Conservation (phyloP, 768 basidiomycete species). For the Trametes sanguinea region DNA sequence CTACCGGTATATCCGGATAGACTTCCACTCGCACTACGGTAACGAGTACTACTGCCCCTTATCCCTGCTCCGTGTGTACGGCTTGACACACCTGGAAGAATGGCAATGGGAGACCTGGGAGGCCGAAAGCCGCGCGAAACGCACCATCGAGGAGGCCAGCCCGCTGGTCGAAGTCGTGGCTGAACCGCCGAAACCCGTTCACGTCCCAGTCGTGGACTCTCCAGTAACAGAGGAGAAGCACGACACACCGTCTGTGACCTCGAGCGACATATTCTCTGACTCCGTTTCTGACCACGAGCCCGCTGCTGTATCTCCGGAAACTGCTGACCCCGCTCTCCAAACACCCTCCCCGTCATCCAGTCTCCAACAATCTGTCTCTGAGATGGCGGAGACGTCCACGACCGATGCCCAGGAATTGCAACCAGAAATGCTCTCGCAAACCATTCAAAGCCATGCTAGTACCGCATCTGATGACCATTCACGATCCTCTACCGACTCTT, state of each 20-base stretch:
- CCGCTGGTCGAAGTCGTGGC: slow-evolving; percentile 30
- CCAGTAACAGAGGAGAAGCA: background rate
- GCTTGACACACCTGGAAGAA: slow-evolving; percentile 93
- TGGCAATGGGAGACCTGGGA: slow-evolving; percentile 93
- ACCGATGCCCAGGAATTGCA: background rate
- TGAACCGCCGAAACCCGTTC: slow-evolving; percentile 25
- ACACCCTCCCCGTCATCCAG: background rate
- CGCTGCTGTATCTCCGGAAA: background rate
- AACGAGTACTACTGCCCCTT: slow-evolving; percentile 97
- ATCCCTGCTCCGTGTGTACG: slow-evolving; percentile 89
- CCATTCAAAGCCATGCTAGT: background rate
- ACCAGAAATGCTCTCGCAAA: background rate
- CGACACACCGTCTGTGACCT: background rate
- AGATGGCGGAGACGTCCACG: background rate
- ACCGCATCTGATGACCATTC: slow-evolving; percentile 17
- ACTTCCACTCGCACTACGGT: slow-evolving; percentile 92
- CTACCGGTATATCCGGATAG: slow-evolving; percentile 91
- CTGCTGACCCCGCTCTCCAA: background rate
- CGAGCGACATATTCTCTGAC: background rate
- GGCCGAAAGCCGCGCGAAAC: slow-evolving; percentile 52
- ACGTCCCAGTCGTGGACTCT: slow-evolving; percentile 11
- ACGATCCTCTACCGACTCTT: slow-evolving; percentile 21
- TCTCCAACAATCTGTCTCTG: background rate
- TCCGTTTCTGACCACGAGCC: background rate
- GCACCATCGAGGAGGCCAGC: slow-evolving; percentile 24